These are phyloP conservation scores for Capsicum pubescens DNA, from an alignment of 257 asterid genomes.

Conservation along the genomic window DNA sequence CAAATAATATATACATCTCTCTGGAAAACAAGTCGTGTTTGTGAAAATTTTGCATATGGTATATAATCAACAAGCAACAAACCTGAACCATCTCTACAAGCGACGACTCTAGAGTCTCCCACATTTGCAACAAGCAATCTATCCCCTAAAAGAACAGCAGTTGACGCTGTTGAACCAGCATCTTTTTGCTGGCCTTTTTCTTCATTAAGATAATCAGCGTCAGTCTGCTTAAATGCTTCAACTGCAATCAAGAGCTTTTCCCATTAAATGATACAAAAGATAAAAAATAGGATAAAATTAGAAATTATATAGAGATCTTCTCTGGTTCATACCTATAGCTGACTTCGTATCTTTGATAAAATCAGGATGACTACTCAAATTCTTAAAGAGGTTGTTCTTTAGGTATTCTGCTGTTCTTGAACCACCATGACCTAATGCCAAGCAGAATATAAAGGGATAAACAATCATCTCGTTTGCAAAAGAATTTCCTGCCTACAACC, in stretches of 20 bases:
- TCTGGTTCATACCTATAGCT: constrained; percentile 63
- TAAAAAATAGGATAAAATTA: not conserved
- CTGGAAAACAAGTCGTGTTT: constrained; percentile 13
- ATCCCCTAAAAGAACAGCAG: constrained; percentile 72
- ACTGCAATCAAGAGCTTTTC: constrained; percentile 53
- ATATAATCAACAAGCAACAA: constrained; percentile 31
- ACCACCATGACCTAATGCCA: constrained; percentile 78
- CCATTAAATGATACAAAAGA: constrained; percentile 32
- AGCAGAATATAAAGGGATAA: constrained; percentile 22
- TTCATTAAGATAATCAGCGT: constrained; percentile 65
- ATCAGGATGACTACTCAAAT: constrained; percentile 71
- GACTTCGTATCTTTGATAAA: constrained; percentile 68
- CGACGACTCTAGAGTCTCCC: constrained; percentile 87
- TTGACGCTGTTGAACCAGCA: constrained; percentile 88
- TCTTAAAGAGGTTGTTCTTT: constrained; percentile 72
- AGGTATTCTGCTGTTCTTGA: constrained; percentile 78
- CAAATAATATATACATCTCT: constrained; percentile 14
- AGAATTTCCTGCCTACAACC: not conserved
- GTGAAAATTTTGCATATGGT: not conserved
- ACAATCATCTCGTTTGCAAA: not conserved
- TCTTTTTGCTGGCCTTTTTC: constrained; percentile 72
- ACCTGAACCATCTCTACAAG: constrained; percentile 83
- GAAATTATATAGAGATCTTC: not conserved
- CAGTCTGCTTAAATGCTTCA: constrained; percentile 71
- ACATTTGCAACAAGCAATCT: constrained; percentile 75